Percentiles rank a stretch among this genome's conserved stretches.
These are phyloP conservation scores for Epichloe typhina DNA, from an alignment of 2,329 filamentous ascomycete species.

Conservation along the genomic window DNA sequence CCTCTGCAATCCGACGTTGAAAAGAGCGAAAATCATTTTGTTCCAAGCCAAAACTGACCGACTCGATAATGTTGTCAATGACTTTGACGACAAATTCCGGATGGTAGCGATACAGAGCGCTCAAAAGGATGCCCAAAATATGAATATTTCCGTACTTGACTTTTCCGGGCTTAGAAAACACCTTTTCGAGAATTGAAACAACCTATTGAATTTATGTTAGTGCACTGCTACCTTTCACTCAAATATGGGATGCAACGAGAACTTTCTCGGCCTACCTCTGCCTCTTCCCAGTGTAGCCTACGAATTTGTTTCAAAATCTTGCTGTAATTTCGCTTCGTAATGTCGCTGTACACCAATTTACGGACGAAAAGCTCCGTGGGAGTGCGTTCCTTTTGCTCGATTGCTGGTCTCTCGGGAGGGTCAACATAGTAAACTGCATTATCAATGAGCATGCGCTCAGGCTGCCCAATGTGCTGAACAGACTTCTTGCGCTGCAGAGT, in stretches of 20 bases:
- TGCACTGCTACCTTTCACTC: background rate
- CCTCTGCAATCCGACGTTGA: conserved; percentile 84
- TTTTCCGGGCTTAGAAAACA: conserved; percentile 92
- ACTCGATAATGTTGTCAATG: conserved; percentile 83
- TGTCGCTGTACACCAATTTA: conserved; percentile 83
- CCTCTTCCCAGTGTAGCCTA: conserved; percentile 94
- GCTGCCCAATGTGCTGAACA: conserved; percentile 86
- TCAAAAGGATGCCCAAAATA: conserved; percentile 77
- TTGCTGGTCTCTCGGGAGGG: conserved; percentile 81
- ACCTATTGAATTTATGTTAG: conserved; percentile 30
- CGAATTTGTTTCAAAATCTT: conserved; percentile 90
- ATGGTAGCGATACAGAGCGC: conserved; percentile 82
- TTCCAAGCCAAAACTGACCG: conserved; percentile 76
- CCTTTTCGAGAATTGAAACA: conserved; percentile 66
- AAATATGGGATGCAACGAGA: background rate
- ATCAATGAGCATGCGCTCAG: conserved; percentile 95
- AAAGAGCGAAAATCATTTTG: conserved; percentile 97
- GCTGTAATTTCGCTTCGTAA: conserved; percentile 88
- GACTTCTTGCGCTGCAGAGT: conserved; percentile 92
- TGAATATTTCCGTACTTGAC: conserved; percentile 97
- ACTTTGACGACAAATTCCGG: conserved; percentile 82
- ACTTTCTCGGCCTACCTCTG: conserved; percentile 43
- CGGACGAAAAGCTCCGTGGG: conserved; percentile 87
- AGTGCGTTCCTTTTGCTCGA: conserved; percentile 91
- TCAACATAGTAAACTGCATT: conserved; percentile 98